Conservation (phyloP, 2,329 filamentous ascomycete genomes). For the Aspergillus sp. region DNA sequence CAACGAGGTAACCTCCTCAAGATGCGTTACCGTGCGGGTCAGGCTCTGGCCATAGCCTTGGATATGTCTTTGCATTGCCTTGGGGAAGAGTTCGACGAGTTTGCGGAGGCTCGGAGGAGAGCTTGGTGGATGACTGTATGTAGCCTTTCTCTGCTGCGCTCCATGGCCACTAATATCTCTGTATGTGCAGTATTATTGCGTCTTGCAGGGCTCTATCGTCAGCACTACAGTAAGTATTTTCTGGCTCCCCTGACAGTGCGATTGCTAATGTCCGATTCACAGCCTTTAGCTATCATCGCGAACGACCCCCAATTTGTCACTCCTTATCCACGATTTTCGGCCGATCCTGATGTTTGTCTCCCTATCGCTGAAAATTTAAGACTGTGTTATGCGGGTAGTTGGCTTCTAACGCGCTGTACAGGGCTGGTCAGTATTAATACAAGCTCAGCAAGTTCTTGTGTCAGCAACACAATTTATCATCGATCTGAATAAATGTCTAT, state of each 20-base stretch:
- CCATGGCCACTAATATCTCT: slow-evolving; percentile 6
- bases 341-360: slow-evolving; percentile 43
- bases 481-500: slow-evolving; percentile 43
- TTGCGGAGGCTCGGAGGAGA: slow-evolving; percentile 44
- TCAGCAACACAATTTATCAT: slow-evolving; percentile 45
- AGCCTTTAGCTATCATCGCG: slow-evolving; percentile 47
- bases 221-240: slow-evolving; percentile 43
- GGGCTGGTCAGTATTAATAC: slow-evolving; percentile 48
- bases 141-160: neutral
- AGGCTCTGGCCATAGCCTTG: slow-evolving; percentile 47
- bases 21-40: slow-evolving; percentile 49
- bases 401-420: slow-evolving; percentile 24
- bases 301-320: slow-evolving; percentile 48
- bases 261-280: slow-evolving; percentile 15
- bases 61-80: slow-evolving; percentile 47
- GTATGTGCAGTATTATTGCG: slow-evolving; percentile 44
- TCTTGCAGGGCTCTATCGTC: slow-evolving; percentile 49
- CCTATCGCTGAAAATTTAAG: neutral
- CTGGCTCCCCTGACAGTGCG: too few species aligned
- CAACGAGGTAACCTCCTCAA: slow-evolving; percentile 50
- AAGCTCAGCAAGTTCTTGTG: slow-evolving; percentile 46
- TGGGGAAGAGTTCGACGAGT: slow-evolving; percentile 37
- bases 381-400: neutral
- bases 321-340: slow-evolving; percentile 43
- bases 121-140: slow-evolving; percentile 53